Conservation (phyloP, 2,329 filamentous ascomycete genomes). For the Truncatella angustata region DNA sequence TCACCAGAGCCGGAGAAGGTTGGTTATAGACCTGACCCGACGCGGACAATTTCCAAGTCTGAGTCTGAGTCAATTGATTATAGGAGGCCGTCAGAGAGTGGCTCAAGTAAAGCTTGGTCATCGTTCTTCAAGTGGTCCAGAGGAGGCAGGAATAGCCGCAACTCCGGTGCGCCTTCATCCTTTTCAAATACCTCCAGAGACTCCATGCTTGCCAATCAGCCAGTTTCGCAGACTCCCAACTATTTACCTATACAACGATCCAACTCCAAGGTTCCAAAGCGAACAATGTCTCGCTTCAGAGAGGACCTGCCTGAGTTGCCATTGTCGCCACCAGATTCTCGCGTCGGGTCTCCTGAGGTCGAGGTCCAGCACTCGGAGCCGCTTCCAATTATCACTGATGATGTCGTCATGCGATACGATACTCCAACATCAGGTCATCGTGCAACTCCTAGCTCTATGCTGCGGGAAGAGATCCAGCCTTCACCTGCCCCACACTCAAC, state of each 20-base stretch:
- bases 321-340: conserved; percentile 80
- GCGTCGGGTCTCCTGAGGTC: conserved; percentile 73
- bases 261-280: conserved; percentile 58
- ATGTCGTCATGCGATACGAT: conserved; percentile 39
- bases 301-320: conserved; percentile 89
- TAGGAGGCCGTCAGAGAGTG: conserved; percentile 55
- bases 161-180: conserved; percentile 62
- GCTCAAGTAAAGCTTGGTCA: conserved; percentile 55
- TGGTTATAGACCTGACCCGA: conserved; percentile 24
- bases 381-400: conserved; percentile 32
- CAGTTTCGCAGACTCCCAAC: conserved; percentile 30
- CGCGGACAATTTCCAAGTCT: conserved; percentile 26
- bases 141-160: conserved; percentile 51
- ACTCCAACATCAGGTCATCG: conserved; percentile 46
- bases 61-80: conserved; percentile 50
- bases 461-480: conserved; percentile 38
- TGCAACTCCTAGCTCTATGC: conserved; percentile 44
- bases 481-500: conserved; percentile 68
- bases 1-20: conserved; percentile 38
- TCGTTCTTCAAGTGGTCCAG: conserved; percentile 71
- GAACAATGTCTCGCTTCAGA: conserved; percentile 86
- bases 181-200: conserved; percentile 91
- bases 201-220: conserved; percentile 61
- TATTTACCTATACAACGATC: conserved; percentile 29
- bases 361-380: conserved; percentile 35